Evolutionary conservation across 129 eudicot species (phyloP).

Genomic region (Logfia minima): DNA sequence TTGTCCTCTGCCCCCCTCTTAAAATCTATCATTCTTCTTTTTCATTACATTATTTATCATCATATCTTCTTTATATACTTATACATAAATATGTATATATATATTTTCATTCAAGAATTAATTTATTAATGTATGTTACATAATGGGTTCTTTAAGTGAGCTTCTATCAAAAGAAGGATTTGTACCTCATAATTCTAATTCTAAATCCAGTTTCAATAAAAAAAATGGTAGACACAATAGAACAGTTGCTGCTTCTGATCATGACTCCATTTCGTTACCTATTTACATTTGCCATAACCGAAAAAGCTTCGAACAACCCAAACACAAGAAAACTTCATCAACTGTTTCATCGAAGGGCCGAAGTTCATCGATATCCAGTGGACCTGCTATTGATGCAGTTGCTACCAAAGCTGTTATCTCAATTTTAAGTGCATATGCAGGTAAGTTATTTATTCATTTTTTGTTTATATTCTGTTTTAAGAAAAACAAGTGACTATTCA

Average conservation of each 20-base stretch:
- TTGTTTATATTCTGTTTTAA: too few species aligned
- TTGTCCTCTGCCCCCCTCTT: neutral
- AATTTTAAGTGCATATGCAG: constrained; percentile 42
- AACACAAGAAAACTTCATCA: constrained; percentile 36
- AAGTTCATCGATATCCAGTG: constrained; percentile 39
- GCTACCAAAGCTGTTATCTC: constrained; percentile 63
- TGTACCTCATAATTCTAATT: neutral
- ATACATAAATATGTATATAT: too few species aligned
- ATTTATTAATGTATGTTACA: constrained; percentile 7
- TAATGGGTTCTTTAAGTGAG: constrained; percentile 28
- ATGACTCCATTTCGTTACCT: constrained; percentile 56
- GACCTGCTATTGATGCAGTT: constrained; percentile 63
- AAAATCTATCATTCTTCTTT: neutral
- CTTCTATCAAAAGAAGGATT: constrained; percentile 58
- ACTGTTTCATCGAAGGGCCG: constrained; percentile 31
- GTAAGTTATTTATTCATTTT: constrained; percentile 17
- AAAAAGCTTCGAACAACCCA: constrained; percentile 43
- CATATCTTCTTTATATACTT: neutral
- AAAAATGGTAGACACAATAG: constrained; percentile 39
- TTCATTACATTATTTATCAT: neutral
- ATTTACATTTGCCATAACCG: constrained; percentile 70
- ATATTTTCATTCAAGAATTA: neutral
- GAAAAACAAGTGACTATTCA: too few species aligned
- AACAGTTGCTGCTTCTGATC: constrained; percentile 26
- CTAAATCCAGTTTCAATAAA: constrained; percentile 15